Percentiles rank a stretch among this genome's conserved stretches.
Conservation (phyloP, 345 rosid genomes). For the Aethionema arabicum region DNA sequence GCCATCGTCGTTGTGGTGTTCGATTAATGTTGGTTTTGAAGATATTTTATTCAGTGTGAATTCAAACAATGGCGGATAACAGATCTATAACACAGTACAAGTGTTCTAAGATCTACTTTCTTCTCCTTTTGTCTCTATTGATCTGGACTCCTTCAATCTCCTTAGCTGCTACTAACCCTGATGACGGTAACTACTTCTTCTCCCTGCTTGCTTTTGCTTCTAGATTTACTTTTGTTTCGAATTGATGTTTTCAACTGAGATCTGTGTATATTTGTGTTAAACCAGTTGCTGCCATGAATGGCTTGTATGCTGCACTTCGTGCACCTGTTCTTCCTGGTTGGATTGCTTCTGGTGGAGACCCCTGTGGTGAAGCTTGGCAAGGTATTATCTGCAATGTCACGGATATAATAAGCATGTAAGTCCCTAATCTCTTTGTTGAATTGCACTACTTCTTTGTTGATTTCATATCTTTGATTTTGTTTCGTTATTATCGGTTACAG, state of each 20-base stretch:
- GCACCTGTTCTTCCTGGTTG: slow-evolving; percentile 86
- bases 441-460: neutral
- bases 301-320: slow-evolving; percentile 67
- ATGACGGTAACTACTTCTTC: slow-evolving; percentile 56
- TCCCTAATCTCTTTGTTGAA: neutral
- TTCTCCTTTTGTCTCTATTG: slow-evolving; percentile 47
- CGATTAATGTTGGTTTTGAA: slow-evolving; percentile 37
- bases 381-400: slow-evolving; percentile 74
- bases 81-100: slow-evolving; percentile 48
- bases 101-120: slow-evolving; percentile 50
- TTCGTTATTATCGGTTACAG: slow-evolving; percentile 40
- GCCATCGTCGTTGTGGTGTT: slow-evolving; percentile 28
- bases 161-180: slow-evolving; percentile 60
- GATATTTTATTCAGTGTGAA: slow-evolving; percentile 29
- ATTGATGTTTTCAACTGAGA: slow-evolving; percentile 15
- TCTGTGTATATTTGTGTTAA: slow-evolving; percentile 39
- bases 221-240: slow-evolving; percentile 21
- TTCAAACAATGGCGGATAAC: slow-evolving; percentile 49
- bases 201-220: neutral
- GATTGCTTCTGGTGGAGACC: slow-evolving; percentile 93
- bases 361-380: slow-evolving; percentile 92
- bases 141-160: slow-evolving; percentile 56
- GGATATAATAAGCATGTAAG: slow-evolving; percentile 58
- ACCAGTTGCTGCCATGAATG: slow-evolving; percentile 84
- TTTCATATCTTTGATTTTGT: neutral